Base-by-base conservation (phyloP, 345 rosid species). In the Dimocarpus longan region DNA sequence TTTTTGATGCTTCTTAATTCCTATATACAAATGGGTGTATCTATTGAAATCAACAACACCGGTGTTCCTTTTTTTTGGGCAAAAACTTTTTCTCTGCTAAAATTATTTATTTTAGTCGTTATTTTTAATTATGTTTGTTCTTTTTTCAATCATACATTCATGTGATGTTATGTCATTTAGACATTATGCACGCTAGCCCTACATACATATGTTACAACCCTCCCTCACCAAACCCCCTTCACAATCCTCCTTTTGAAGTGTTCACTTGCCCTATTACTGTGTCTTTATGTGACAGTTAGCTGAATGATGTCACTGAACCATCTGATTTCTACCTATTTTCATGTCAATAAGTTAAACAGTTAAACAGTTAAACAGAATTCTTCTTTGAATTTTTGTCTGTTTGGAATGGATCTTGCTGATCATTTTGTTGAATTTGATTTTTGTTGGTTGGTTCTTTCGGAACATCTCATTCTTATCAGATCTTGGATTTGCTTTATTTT, bases 21-120 rank as follows among this genome's bases (percentile, higher is more conserved):
- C 59, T 11, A 26, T 52, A 28, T 21, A 28, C 9, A 8, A 21
- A 21, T 21, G 22, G 66, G 40, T 74, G 19, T 37, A 57, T 76
- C 24, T 71, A 70, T 71, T 71, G 26, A 37, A 59, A 60, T 44
- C 54, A 73, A 71, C 11, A 26, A 24, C 32, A 59, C 37, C 44
- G 40, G 4, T 50, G 66, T 50, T 54, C 1, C 1, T 16, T 39
- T 54, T 21, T 13, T 32, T 32, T 46, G 10, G 52, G 52, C 8
- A 46, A 46, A 11, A 44, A 16, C 13, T 5, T 26, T 24, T 74
- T 40, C 57, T 65, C 18, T 1, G 77, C 12, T 40, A 22, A 62
- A 62, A 28, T 44, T 71, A 19, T 26, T 71, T 18, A 54, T 65
- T 52, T 65, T 22, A 40, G n/a, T 57, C 42, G 43, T 74, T 28